Percentiles rank a stretch among this genome's conserved stretches.
phyloP scores from a whole-genome alignment of 2,329 filamentous ascomycete genomes.

The Dothideomycetes sp. region DNA sequence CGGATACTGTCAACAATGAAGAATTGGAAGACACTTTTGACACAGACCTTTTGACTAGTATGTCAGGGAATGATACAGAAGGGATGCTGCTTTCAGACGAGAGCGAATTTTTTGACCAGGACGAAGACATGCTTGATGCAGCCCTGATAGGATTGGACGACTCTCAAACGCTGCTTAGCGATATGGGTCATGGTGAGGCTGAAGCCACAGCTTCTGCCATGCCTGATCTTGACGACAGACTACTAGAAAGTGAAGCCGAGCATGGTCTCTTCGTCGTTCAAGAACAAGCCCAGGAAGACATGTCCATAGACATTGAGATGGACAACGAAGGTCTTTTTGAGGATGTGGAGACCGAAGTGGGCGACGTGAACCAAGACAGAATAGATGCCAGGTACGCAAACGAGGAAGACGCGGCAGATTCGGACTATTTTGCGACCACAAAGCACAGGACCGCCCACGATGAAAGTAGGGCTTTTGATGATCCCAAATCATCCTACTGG shows the following conservation, averaged over 20 bases:
- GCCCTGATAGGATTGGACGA: constrained; percentile 15
- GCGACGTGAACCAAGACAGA: neutral
- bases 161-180: constrained; percentile 9
- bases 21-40: neutral
- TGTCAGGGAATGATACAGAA: neutral
- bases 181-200: neutral
- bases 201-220: neutral
- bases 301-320: too few relatives aligned
- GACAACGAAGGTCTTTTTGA: too few relatives aligned
- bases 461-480: too few relatives aligned
- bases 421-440: constrained; percentile 3
- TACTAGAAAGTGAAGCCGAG: too few relatives aligned
- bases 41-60: neutral
- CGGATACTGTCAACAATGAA: neutral
- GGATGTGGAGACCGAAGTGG: neutral
- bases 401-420: neutral
- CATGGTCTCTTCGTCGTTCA: too few relatives aligned
- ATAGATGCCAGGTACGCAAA: constrained; percentile 5
- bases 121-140: constrained; percentile 17
- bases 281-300: too few relatives aligned
- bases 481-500: too few relatives aligned
- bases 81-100: neutral
- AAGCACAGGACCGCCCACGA: neutral
- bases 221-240: neutral
- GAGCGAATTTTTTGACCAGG: constrained; percentile 6